Base-by-base conservation (phyloP, 1,139 yeast species). In the Kurtzmaniella quercitrusa region DNA sequence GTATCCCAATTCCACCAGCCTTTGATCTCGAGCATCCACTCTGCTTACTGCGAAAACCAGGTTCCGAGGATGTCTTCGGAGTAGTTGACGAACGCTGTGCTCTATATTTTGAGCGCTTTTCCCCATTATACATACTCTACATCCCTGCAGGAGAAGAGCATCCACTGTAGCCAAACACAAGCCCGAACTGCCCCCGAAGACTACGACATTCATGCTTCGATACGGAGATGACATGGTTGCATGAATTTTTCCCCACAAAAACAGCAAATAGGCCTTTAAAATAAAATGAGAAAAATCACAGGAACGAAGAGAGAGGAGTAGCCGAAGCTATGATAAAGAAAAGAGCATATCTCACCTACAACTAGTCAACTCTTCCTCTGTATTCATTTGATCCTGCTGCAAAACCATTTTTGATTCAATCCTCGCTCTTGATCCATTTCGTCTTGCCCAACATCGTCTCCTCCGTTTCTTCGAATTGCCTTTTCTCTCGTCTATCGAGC, bases 171-270 rank as follows among this genome's bases (percentile, higher is more conserved):
- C 91, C 44, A 90, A 71, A 62, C 97, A 90, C 43, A 91, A 90
- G 25, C 95, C 81, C 5, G 97, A 96, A 1, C 96, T 94, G 19
- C 97, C 97, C 2, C 98, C 98, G 1, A 97, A 91, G 44, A 90
- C 86, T 55, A 90, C 86, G 11, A 81, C 95, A 1, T 88, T 96
- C 61, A 89, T 90, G 23, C 87, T 94, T 45, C 78, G 70, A 66
- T 16, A 19, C 10, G 38, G 14, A n/a, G 18, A 3, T 16, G 36
- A 31, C 55, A 29, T 54, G 51, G 31, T 50, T 45, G 39, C 36
- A 31, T 51, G 46, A 29, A 46, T 46, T 37, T 39, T 47, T 29
- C 41, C 38, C 14, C 37, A 27, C 31, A 27, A 27, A 27, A 21
- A 21, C 23, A 21, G 23, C 23, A 21, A 21, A n/a, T n/a, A n/a